Evolutionary conservation across 768 basidiomycete species (phyloP), one percentile per base, ranked within the genome.

Genomic region (Russula lepida): DNA sequence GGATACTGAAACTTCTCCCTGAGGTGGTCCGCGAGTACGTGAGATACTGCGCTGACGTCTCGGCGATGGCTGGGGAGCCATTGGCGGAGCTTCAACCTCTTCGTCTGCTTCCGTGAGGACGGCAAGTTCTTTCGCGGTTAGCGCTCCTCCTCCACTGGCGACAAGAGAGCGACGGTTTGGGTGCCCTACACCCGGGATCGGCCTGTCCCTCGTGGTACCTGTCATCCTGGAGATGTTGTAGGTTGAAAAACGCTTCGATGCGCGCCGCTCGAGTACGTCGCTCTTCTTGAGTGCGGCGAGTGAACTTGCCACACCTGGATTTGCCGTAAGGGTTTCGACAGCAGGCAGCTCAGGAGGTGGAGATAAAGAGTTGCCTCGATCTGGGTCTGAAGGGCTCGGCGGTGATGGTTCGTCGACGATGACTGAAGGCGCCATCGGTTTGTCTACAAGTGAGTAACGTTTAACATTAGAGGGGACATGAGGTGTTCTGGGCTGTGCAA

Each of bases 171-270:
- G 80, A 41, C 89, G 77, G 71, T 88, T 88, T 19, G 82, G 70
- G 55, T 81, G 77, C 21, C 71, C 71, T 32, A 78, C 58, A n/a
- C 67, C 69, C 11, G 56, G 52, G 32, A 65, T 77, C 11, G 69
- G 65, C 57, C 74, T 58, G 56, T 80, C 53, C 17, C 82, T 78
- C 27, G 82, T 75, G 21, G 79, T 76, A 17, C 86, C 84, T 3
- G 92, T 86, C 87, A 98, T 95, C 75, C 95, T 95, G 50, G 88
- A 85, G 68, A 98, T 89, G 65, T 94, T 91, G 71, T 95, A 98
- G 1, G 86, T 86, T 46, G 94, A 97, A 74, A 94, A 98, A 0
- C 97, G 89, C 71, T 98, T 98, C 23, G 91, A 94, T 19, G 95
- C 95, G 49, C 95, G 81, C 23, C 95, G 84, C 68, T 94, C 92